A percentile compares a stretch with the other conserved stretches of the same genome.
phyloP scores from a whole-genome alignment of 441 rosid genomes.

The Bocquillonia castaneifolia region DNA sequence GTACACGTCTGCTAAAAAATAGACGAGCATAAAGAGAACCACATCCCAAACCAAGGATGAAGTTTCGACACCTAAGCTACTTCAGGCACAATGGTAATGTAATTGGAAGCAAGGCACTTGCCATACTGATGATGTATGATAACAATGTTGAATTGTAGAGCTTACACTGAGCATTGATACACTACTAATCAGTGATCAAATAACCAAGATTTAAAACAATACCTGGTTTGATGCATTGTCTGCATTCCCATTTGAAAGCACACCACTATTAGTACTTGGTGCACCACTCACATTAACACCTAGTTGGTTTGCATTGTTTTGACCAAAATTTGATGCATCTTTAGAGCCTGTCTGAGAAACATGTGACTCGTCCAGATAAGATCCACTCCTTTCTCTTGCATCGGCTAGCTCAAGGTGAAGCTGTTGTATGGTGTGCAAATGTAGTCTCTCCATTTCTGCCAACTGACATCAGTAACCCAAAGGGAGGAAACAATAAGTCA shows the following conservation, averaged over 20 bases:
- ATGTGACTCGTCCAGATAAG: conserved; percentile 50
- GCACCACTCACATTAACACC: conserved; percentile 47
- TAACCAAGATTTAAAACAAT: neutral
- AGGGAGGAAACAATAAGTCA: conserved; percentile 19
- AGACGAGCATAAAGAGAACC: neutral
- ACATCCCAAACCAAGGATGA: neutral
- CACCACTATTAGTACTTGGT: conserved; percentile 31
- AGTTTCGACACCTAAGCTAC: too few relatives aligned
- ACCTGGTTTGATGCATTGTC: conserved; percentile 60
- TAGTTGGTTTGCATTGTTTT: conserved; percentile 45
- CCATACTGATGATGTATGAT: too few relatives aligned
- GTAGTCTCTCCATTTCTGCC: conserved; percentile 87
- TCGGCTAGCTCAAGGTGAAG: conserved; percentile 81
- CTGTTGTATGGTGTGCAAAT: conserved; percentile 76
- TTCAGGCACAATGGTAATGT: too few relatives aligned
- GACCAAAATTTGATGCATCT: conserved; percentile 53
- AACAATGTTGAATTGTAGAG: too few relatives aligned
- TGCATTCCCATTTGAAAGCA: conserved; percentile 44
- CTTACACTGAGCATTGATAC: neutral
- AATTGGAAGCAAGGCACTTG: too few relatives aligned
- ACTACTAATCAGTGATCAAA: neutral
- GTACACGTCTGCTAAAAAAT: neutral
- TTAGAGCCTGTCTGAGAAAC: conserved; percentile 44
- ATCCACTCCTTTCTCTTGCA: conserved; percentile 61
- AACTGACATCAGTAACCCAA: conserved; percentile 45